Conservation (phyloP, 2,329 filamentous ascomycete species). For the Xylaria digitata region DNA sequence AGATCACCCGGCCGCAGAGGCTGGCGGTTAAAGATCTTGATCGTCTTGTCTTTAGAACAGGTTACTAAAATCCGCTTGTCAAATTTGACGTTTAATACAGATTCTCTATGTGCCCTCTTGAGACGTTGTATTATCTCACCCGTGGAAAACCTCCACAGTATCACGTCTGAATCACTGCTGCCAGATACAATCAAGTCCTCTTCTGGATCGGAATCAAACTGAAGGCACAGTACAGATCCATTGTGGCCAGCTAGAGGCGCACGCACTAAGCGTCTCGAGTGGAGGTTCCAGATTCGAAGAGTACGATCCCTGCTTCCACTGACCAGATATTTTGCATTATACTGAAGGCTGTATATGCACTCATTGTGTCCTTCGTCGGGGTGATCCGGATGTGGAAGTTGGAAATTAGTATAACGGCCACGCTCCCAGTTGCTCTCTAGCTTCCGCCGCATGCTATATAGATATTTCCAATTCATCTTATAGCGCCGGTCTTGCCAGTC, state of each 20-base stretch:
- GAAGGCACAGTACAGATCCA: conserved; percentile 91
- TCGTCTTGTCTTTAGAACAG: conserved; percentile 95
- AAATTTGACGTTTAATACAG: conserved; percentile 92
- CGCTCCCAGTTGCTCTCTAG: conserved; percentile 93
- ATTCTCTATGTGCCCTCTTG: conserved; percentile 82
- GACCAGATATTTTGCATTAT: conserved; percentile 84
- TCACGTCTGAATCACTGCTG: conserved; percentile 90
- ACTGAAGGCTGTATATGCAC: conserved; percentile 96
- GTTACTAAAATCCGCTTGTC: conserved; percentile 92
- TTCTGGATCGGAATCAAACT: conserved; percentile 88
- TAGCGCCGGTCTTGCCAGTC: conserved; percentile 61
- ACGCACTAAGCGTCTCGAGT: conserved; percentile 79
- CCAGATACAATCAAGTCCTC: conserved; percentile 96
- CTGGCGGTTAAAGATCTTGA: conserved; percentile 93
- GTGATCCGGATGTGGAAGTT: conserved; percentile 85
- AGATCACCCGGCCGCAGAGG: conserved; percentile 70
- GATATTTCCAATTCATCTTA: conserved; percentile 89
- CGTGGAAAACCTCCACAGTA: conserved; percentile 93
- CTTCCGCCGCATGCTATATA: conserved; percentile 87
- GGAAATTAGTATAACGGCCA: conserved; percentile 85
- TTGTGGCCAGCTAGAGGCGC: conserved; percentile 80
- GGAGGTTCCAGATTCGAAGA: conserved; percentile 89
- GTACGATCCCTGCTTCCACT: conserved; percentile 92
- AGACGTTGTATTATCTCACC: conserved; percentile 84
- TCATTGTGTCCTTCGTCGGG: conserved; percentile 87